phyloP scores from a whole-genome alignment of 306 rosid species.

The Citrullus mucosospermus region DNA sequence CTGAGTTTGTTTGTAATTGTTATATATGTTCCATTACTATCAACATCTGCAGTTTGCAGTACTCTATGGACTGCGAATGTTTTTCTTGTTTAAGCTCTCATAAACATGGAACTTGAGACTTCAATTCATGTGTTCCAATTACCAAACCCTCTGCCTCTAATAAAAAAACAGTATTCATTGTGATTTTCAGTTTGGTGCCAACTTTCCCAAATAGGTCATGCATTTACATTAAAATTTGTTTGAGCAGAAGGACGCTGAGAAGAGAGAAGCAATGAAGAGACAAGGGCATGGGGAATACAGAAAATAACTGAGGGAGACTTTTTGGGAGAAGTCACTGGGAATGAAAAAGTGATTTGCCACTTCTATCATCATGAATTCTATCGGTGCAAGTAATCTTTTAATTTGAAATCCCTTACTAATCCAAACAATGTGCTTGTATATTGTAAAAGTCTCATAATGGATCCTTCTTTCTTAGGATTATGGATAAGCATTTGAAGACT shows the following conservation, averaged over 20 bases:
- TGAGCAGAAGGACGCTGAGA: conserved; percentile 78
- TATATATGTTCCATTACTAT: not conserved
- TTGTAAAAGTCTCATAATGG: not conserved
- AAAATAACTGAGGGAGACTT: conserved; percentile 88
- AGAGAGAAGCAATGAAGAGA: conserved; percentile 68
- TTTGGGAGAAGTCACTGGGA: conserved; percentile 82
- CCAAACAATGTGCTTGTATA: not conserved
- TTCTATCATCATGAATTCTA: conserved; percentile 82
- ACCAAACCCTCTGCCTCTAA: not conserved
- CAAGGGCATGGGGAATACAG: conserved; percentile 88
- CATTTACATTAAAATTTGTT: conserved; percentile 11
- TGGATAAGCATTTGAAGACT: conserved; percentile 85
- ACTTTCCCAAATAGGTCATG: not conserved
- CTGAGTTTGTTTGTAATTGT: not conserved
- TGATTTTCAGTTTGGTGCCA: conserved; percentile 2
- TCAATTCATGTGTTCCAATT: not conserved
- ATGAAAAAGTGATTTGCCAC: conserved; percentile 78
- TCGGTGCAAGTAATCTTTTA: conserved; percentile 69
- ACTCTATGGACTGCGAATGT: not conserved
- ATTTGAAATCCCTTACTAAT: not conserved
- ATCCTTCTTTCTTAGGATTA: conserved; percentile 42
- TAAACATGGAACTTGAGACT: not conserved
- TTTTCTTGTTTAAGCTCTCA: not conserved
- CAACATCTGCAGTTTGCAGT: not conserved
- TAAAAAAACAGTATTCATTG: not conserved